A percentile compares a stretch with the other conserved stretches of the same genome.
Evolutionary conservation across 768 basidiomycete genomes (phyloP).

Genomic region (Rossbeevera mucosa): DNA sequence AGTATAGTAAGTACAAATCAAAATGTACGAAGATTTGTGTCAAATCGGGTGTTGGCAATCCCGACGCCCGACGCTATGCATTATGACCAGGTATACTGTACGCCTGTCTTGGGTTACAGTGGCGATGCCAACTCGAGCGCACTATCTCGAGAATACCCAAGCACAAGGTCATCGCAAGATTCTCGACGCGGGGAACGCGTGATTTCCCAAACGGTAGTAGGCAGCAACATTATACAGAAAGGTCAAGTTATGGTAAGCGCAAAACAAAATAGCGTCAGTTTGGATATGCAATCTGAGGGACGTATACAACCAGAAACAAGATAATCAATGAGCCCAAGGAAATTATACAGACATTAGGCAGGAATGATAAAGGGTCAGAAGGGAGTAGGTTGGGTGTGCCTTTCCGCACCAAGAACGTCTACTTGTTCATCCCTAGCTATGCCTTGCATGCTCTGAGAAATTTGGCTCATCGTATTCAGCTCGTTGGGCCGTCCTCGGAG

Average conservation of each 20-base stretch:
- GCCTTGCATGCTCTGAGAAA: background rate
- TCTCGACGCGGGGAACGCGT: background rate
- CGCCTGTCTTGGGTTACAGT: no score
- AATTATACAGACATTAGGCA: background rate
- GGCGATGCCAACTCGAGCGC: no score
- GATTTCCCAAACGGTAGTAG: background rate
- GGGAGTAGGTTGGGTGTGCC: background rate
- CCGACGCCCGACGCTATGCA: no score
- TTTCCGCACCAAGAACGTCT: background rate
- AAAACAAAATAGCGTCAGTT: background rate
- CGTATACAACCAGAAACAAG: constrained; percentile 2
- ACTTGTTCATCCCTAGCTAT: background rate
- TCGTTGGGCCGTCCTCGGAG: constrained; percentile 21
- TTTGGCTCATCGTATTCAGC: background rate
- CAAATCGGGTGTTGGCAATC: no score
- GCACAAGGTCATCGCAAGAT: background rate
- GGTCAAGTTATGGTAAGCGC: background rate
- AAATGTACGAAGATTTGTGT: no score
- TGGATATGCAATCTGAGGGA: constrained; percentile 1
- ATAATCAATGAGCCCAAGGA: background rate
- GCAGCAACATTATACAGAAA: background rate
- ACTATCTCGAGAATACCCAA: no score
- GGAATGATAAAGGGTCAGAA: background rate
- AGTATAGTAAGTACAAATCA: no score
- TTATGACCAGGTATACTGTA: no score